Evolutionary conservation across 306 rosid species (phyloP).

Genomic region (Quercus glauca): DNA sequence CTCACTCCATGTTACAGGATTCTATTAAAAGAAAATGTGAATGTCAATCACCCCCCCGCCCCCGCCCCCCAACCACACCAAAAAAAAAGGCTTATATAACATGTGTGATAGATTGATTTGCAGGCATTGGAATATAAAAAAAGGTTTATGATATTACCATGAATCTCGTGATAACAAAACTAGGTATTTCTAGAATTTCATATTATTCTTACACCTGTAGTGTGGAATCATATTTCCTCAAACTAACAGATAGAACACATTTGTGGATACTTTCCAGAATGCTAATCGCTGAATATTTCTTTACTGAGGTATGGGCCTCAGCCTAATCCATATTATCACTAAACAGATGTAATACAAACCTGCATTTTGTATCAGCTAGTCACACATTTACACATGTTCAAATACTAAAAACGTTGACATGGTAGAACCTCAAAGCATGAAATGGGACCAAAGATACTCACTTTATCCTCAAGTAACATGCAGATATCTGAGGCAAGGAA

Average conservation of each 20-base stretch:
- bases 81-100: background rate
- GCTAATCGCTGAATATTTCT: background rate
- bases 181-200: background rate
- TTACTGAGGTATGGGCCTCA: background rate
- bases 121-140: background rate
- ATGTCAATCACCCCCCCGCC: background rate
- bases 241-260: background rate
- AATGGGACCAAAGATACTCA: slow-evolving; percentile 38
- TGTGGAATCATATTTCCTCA: background rate
- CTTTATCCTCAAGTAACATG: slow-evolving; percentile 86
- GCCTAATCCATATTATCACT: background rate
- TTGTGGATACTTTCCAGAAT: background rate
- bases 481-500: slow-evolving; percentile 84
- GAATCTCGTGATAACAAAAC: background rate
- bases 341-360: background rate
- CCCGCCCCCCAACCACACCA: background rate
- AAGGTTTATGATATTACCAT: background rate
- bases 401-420: background rate
- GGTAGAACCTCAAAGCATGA: slow-evolving; percentile 15
- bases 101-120: background rate
- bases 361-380: background rate
- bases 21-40: background rate
- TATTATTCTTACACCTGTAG: background rate
- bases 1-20: background rate
- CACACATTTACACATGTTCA: slow-evolving; percentile 6